phyloP scores from a whole-genome alignment of 495 filamentous ascomycete species.

The Baudoinia panamericana region DNA sequence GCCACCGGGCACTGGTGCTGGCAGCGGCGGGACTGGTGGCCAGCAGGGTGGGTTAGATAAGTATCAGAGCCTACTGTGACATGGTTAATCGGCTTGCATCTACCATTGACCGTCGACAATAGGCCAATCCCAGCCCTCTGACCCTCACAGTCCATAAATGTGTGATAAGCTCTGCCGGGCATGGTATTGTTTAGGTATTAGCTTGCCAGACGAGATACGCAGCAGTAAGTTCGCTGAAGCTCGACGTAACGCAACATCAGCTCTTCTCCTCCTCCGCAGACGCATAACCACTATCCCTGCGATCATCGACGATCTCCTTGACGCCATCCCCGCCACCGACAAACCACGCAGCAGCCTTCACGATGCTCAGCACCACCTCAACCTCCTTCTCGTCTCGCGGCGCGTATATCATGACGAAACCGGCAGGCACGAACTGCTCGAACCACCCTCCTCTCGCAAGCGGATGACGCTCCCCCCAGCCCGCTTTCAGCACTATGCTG shows the following conservation, averaged over 20 bases:
- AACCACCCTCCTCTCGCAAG: conserved; percentile 49
- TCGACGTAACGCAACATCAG: too few relatives aligned
- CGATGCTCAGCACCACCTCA: conserved; percentile 52
- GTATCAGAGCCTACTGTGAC: conserved; percentile 24
- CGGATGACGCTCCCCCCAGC: conserved; percentile 86
- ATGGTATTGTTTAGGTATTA: too few relatives aligned
- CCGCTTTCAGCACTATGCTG: conserved; percentile 57
- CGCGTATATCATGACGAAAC: conserved; percentile 76
- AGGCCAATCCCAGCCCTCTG: too few relatives aligned
- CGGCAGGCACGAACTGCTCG: conserved; percentile 45
- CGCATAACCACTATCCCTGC: conserved; percentile 7
- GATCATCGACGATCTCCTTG: not conserved
- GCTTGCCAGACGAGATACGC: too few relatives aligned
- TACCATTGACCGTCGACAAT: too few relatives aligned
- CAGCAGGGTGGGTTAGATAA: conserved; percentile 19
- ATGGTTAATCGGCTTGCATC: too few relatives aligned
- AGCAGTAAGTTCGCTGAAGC: too few relatives aligned
- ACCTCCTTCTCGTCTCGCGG: conserved; percentile 58
- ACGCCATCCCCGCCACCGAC: conserved; percentile 10
- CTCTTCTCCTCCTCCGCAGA: not conserved
- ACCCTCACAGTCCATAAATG: too few relatives aligned
- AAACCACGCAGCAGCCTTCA: conserved; percentile 39
- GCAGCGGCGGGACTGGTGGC: not conserved
- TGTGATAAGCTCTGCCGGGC: too few relatives aligned
- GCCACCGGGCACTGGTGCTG: not conserved